These are phyloP conservation scores for Lanmaoa pseudosensibilis DNA, from an alignment of 768 basidiomycete species.

Conservation along the genomic window DNA sequence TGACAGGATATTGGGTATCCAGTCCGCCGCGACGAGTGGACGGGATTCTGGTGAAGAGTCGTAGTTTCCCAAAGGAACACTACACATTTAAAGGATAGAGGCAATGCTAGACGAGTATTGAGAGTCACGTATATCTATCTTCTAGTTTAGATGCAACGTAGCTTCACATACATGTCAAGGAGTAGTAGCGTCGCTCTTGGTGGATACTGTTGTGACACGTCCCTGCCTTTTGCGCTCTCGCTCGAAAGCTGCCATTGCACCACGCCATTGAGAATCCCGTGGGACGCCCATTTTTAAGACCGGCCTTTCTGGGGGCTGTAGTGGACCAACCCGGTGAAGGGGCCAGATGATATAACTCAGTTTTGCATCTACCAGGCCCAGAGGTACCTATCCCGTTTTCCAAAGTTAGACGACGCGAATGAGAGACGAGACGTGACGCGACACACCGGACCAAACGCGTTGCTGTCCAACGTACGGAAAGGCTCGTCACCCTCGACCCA, in stretches of 20 bases:
- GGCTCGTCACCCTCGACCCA: conserved; percentile 63
- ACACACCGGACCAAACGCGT: conserved; percentile 67
- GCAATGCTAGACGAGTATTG: neutral
- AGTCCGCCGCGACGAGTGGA: conserved; percentile 4
- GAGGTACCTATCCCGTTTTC: conserved; percentile 34
- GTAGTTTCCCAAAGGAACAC: neutral
- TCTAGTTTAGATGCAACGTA: neutral
- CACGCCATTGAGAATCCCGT: conserved; percentile 26
- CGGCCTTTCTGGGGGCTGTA: conserved; percentile 26
- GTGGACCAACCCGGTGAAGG: conserved; percentile 43
- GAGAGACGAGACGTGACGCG: neutral
- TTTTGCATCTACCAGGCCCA: conserved; percentile 51
- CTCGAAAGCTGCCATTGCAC: conserved; percentile 33
- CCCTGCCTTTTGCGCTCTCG: conserved; percentile 27
- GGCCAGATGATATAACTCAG: conserved; percentile 55
- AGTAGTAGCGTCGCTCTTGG: neutral
- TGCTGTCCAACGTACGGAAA: conserved; percentile 64
- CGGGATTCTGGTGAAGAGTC: conserved; percentile 3
- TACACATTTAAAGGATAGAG: neutral
- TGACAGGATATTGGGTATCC: conserved; percentile 43
- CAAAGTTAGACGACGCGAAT: neutral
- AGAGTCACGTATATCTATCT: neutral
- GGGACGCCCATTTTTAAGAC: conserved; percentile 17
- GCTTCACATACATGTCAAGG: conserved; percentile 1
- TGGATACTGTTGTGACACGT: conserved; percentile 14